phyloP scores from a whole-genome alignment of 1,284 basidiomycete genomes.

The Ganoderma lucidum region DNA sequence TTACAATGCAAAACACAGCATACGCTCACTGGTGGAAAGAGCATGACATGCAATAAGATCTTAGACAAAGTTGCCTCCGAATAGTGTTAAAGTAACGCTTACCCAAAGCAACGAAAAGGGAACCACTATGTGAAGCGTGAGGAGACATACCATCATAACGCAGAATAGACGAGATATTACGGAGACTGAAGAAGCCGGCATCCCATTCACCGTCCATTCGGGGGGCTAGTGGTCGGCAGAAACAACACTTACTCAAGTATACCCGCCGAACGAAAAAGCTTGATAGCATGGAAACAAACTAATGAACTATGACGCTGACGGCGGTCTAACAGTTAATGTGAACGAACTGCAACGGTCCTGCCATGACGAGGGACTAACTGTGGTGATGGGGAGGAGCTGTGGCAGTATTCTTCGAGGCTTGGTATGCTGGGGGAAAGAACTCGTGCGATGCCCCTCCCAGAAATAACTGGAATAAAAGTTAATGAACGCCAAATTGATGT shows the following conservation, averaged over 20 bases:
- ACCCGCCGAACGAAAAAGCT: conserved; percentile 21
- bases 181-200: not conserved
- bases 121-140: not conserved
- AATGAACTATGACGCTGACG: not conserved
- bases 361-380: not conserved
- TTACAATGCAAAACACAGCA: not conserved
- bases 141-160: not conserved
- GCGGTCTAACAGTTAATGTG: not conserved
- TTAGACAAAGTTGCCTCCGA: not conserved
- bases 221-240: not conserved
- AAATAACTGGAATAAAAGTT: not conserved
- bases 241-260: conserved; percentile 4
- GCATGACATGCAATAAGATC: not conserved
- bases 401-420: not conserved
- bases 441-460: not conserved
- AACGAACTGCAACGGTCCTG: not conserved
- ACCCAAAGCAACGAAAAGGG: not conserved
- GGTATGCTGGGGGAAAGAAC: not conserved
- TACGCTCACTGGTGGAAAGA: not conserved
- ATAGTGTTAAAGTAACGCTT: not conserved
- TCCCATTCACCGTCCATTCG: not conserved
- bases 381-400: not conserved
- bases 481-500: not conserved
- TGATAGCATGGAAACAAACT: not conserved
- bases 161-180: not conserved